A percentile compares a stretch with the other conserved stretches of the same genome.
These are phyloP conservation scores for Crithidia brevicula DNA, from an alignment of 208 protist species.

Conservation along the genomic window DNA sequence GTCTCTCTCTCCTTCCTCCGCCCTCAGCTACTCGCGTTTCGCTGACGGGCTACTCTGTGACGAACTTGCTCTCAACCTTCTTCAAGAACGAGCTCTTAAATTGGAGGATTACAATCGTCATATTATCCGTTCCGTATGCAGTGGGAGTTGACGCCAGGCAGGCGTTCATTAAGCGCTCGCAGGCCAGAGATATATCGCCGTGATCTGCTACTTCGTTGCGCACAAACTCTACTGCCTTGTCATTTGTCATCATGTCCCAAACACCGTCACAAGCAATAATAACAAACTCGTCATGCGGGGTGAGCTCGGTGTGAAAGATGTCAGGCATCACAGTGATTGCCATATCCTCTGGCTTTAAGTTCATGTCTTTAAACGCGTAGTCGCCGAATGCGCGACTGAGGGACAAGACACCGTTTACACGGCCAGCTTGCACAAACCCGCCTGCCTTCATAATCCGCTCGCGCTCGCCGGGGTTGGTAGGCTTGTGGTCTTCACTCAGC, in stretches of 20 bases:
- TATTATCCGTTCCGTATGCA: conserved; percentile 89
- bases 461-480: conserved; percentile 78
- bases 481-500: conserved; percentile 96
- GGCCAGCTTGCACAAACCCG: conserved; percentile 89
- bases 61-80: conserved; percentile 66
- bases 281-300: conserved; percentile 89
- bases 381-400: conserved; percentile 96
- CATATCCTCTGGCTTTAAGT: conserved; percentile 75
- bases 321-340: conserved; percentile 79
- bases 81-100: conserved; percentile 91
- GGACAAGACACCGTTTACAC: conserved; percentile 96
- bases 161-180: conserved; percentile 85
- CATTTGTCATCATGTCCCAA: conserved; percentile 93
- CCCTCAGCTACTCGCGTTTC: not conserved
- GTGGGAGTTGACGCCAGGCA: conserved; percentile 73
- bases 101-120: conserved; percentile 90
- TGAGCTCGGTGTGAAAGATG: conserved; percentile 78
- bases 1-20: not conserved
- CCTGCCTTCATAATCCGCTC: conserved; percentile 90
- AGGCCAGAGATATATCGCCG: conserved; percentile 83
- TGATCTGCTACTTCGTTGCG: conserved; percentile 85
- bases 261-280: conserved; percentile 94
- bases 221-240: conserved; percentile 90
- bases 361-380: conserved; percentile 89
- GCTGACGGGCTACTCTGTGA: conserved; percentile 6